Conservation (phyloP, 441 rosid species). For the Brassica balearica region DNA sequence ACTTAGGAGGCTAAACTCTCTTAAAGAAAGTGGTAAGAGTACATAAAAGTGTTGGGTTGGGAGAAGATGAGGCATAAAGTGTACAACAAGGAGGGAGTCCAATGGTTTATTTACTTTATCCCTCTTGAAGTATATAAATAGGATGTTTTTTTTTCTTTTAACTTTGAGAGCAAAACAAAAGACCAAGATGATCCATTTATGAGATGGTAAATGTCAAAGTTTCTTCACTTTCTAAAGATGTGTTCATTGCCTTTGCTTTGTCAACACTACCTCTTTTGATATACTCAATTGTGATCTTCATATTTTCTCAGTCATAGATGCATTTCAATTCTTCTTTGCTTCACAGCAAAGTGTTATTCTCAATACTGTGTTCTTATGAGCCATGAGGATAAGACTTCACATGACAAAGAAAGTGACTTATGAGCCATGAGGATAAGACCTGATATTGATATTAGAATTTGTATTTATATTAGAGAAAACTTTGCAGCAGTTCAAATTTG, state of each 20-base stretch:
- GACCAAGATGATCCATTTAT: conserved; percentile 34
- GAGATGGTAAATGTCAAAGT: conserved; percentile 40
- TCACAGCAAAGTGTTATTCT: conserved; percentile 9
- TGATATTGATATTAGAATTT: neutral
- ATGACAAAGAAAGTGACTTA: conserved; percentile 5
- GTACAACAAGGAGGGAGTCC: conserved; percentile 36
- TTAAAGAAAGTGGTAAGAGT: conserved; percentile 50
- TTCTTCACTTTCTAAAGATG: conserved; percentile 23
- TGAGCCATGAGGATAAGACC: conserved; percentile 9
- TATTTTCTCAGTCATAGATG: neutral
- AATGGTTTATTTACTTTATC: conserved; percentile 34
- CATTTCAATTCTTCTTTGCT: conserved; percentile 5
- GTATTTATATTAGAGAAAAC: neutral
- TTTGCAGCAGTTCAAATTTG: conserved; percentile 10
- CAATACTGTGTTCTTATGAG: neutral
- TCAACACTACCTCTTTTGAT: conserved; percentile 19
- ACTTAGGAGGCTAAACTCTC: conserved; percentile 77
- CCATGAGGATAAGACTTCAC: conserved; percentile 3
- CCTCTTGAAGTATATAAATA: conserved; percentile 36
- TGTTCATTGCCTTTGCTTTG: conserved; percentile 1
- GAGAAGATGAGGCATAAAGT: conserved; percentile 36
- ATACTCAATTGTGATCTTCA: conserved; percentile 38
- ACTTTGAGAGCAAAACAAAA: conserved; percentile 33
- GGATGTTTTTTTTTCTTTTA: conserved; percentile 5
- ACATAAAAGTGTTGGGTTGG: conserved; percentile 21